A percentile compares a stretch with the other conserved stretches of the same genome.
phyloP scores from a whole-genome alignment of 1,284 basidiomycete species.

The Apiotrichum siamense region DNA sequence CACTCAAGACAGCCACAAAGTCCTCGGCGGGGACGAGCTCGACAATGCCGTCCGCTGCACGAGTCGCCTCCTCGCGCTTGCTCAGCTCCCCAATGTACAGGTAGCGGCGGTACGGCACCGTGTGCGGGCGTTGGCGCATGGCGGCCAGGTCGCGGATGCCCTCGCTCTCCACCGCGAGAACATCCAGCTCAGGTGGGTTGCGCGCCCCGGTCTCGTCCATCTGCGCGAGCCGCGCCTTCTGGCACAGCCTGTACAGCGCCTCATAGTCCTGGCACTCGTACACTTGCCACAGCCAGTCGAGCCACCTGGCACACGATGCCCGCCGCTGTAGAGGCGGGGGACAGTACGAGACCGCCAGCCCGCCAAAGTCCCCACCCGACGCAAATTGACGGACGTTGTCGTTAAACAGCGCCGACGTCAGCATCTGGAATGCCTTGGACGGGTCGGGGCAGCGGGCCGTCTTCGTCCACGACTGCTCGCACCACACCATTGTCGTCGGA shows the following conservation, averaged over 20 bases:
- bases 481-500: conserved; percentile 29
- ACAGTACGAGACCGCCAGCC: conserved; percentile 22
- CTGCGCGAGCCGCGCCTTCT: not conserved
- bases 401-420: conserved; percentile 23
- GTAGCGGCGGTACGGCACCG: conserved; percentile 29
- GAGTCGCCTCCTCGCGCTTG: not conserved
- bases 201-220: too few relatives aligned
- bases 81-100: conserved; percentile 27
- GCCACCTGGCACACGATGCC: conserved; percentile 20
- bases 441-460: conserved; percentile 24
- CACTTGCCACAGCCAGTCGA: conserved; percentile 23
- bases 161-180: conserved; percentile 18
- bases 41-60: conserved; percentile 8
- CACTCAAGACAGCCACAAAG: conserved; percentile 26
- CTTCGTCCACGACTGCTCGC: conserved; percentile 17
- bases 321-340: conserved; percentile 22
- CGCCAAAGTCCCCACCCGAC: conserved; percentile 11
- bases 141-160: conserved; percentile 25
- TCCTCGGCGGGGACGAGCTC: conserved; percentile 27
- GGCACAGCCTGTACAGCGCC: conserved; percentile 19
- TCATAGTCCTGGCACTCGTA: conserved; percentile 11
- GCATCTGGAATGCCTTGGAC: conserved; percentile 15
- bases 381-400: conserved; percentile 16
- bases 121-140: conserved; percentile 27
- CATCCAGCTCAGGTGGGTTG: not conserved